Percentiles rank a stretch among this genome's conserved stretches.
Evolutionary conservation across 1,284 basidiomycete species (phyloP).

Genomic region (Cutaneotrichosporon cyanovorans): DNA sequence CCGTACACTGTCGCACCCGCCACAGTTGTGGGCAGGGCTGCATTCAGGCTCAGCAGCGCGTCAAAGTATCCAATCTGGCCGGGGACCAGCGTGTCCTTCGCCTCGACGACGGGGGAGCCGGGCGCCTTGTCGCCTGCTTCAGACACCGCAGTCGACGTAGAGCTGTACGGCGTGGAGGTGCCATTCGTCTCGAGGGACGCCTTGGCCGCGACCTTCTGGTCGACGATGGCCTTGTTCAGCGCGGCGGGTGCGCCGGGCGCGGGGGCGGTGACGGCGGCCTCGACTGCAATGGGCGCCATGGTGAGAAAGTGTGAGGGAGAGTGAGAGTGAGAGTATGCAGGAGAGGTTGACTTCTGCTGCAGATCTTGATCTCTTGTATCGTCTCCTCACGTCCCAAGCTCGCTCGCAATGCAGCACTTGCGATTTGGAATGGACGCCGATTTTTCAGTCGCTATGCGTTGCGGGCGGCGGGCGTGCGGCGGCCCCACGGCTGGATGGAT

Average conservation of each 20-base stretch:
- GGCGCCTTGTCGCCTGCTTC: conserved; percentile 27
- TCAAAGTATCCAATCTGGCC: conserved; percentile 28
- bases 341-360: neutral
- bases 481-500: no score
- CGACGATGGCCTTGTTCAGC: neutral
- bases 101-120: conserved; percentile 25
- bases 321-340: neutral
- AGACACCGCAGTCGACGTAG: conserved; percentile 37
- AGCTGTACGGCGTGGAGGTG: conserved; percentile 33
- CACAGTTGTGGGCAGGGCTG: conserved; percentile 28
- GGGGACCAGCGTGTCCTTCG: conserved; percentile 17
- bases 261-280: conserved; percentile 12
- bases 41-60: conserved; percentile 26
- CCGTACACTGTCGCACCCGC: conserved; percentile 37
- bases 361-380: no score
- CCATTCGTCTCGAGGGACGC: conserved; percentile 23
- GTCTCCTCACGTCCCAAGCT: no score
- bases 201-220: conserved; percentile 3
- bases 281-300: conserved; percentile 15
- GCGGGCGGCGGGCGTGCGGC: no score
- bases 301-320: neutral
- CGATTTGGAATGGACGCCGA: no score
- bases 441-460: no score
- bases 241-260: neutral
- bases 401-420: no score